A percentile compares a stretch with the other conserved stretches of the same genome.
Conservation (phyloP, 2,329 filamentous ascomycete genomes). For the Clonostachys sp. region DNA sequence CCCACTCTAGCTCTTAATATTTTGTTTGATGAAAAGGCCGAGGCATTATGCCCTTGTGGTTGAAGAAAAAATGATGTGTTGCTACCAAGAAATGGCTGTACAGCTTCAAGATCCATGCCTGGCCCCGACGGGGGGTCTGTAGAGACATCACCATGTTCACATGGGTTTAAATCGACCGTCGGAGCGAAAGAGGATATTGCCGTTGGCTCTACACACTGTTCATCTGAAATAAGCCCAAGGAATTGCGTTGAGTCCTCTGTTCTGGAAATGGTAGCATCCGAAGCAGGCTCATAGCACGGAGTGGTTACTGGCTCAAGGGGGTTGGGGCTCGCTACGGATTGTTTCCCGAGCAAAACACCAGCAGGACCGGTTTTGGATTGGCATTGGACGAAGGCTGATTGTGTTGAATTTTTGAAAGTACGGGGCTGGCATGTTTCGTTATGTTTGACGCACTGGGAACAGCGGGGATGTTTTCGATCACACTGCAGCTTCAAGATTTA, state of each 20-base stretch:
- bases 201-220: too few relatives aligned
- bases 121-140: not conserved
- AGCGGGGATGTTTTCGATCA: slow-evolving; percentile 7
- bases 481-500: slow-evolving; percentile 3
- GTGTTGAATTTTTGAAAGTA: slow-evolving; percentile 7
- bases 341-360: not conserved
- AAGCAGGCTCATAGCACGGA: not conserved
- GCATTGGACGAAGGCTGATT: not conserved
- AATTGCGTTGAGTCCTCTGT: too few relatives aligned
- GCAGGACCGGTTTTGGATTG: not conserved
- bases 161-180: too few relatives aligned
- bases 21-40: too few relatives aligned
- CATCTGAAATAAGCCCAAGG: too few relatives aligned
- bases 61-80: too few relatives aligned
- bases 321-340: not conserved
- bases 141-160: not conserved
- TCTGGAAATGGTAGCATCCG: not conserved
- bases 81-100: not conserved
- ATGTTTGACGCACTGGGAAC: slow-evolving; percentile 7
- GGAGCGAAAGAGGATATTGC: not conserved
- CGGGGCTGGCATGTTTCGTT: slow-evolving; percentile 5
- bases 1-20: not conserved
- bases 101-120: too few relatives aligned
- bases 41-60: too few relatives aligned
- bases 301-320: not conserved